Evolutionary conservation across 2,329 filamentous ascomycete species (phyloP), one percentile per base, ranked within the genome.

Genomic region (Xylaria multiplex): DNA sequence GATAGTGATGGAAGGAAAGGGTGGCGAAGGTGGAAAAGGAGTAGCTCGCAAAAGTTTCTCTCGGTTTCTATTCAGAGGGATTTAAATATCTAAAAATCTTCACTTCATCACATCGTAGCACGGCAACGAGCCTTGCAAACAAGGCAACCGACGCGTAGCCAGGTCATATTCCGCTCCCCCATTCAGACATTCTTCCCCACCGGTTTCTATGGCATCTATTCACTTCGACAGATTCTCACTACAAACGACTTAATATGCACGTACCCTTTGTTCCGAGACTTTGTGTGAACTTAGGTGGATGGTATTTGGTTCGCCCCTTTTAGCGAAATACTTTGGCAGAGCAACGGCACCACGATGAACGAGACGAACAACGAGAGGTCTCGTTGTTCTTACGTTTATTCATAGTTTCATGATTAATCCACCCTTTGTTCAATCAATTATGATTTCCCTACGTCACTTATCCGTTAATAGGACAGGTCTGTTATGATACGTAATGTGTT

Each of bases 231-330:
- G 6, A 32, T 45, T 46, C 16, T 9, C 3, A 24, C 46, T 2
- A 35, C 43, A 62, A 52, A 64, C 55, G 35, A 35, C 35, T 40
- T 13, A 37, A 52, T 16, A 50, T 66, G 64, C 60, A 59, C 16
- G n/a, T 54, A 55, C 50, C 59, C 55, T 56, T 30, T 24, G n/a
- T 19, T 46, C 43, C 13, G 19, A 56, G 50, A 56, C 50, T 27
- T 42, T 50, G 16, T 32, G 14, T 46, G 56, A 16, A 13, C 22
- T 42, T 13, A 16, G 24, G 16, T 24, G 52, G 60, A 35, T 43
- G 35, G 32, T 46, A n/a, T 16, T 24, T 6, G 24, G 11, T n/a
- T 49, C 32, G n/a, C n/a, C 11, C 14, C 14, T 14, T 40, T 40
- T 13, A 14, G 37, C 13, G 35, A 40, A 14, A 13, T 40, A 40